These are phyloP conservation scores for Pichia manshurica DNA, from an alignment of 805 yeast genomes.

Conservation along the genomic window DNA sequence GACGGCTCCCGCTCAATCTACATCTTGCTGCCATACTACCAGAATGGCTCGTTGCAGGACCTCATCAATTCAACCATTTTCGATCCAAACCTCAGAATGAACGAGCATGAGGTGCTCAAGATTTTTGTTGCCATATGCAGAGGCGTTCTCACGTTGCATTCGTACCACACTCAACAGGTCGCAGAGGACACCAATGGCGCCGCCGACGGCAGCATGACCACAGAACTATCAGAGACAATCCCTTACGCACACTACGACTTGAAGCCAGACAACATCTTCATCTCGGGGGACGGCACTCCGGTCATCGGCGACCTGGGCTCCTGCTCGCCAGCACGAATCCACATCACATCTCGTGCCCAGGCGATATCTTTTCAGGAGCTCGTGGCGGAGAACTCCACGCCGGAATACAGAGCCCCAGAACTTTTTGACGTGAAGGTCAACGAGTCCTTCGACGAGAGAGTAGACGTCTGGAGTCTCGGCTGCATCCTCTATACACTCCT, in stretches of 20 bases:
- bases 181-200: background rate
- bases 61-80: slow-evolving; percentile 60
- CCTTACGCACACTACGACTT: slow-evolving; percentile 84
- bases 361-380: slow-evolving; percentile 74
- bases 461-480: slow-evolving; percentile 91
- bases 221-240: slow-evolving; percentile 50
- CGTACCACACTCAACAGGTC: slow-evolving; percentile 36
- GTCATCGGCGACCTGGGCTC: slow-evolving; percentile 84
- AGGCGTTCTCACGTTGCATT: slow-evolving; percentile 74
- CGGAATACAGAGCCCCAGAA: slow-evolving; percentile 90
- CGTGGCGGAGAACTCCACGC: slow-evolving; percentile 78
- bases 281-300: slow-evolving; percentile 66
- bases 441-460: slow-evolving; percentile 58
- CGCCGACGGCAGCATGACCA: slow-evolving; percentile 19
- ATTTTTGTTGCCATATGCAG: slow-evolving; percentile 64
- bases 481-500: slow-evolving; percentile 73
- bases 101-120: slow-evolving; percentile 56
- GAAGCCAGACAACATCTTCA: slow-evolving; percentile 86
- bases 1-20: slow-evolving; percentile 79
- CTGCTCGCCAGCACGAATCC: slow-evolving; percentile 55
- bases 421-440: slow-evolving; percentile 70
- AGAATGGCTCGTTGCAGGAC: slow-evolving; percentile 74
- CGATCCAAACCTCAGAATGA: slow-evolving; percentile 37
- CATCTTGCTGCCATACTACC: slow-evolving; percentile 74
- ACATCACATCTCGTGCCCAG: slow-evolving; percentile 54